Conservation (phyloP, 2,329 filamentous ascomycete genomes). For the Trichothecium roseum region DNA sequence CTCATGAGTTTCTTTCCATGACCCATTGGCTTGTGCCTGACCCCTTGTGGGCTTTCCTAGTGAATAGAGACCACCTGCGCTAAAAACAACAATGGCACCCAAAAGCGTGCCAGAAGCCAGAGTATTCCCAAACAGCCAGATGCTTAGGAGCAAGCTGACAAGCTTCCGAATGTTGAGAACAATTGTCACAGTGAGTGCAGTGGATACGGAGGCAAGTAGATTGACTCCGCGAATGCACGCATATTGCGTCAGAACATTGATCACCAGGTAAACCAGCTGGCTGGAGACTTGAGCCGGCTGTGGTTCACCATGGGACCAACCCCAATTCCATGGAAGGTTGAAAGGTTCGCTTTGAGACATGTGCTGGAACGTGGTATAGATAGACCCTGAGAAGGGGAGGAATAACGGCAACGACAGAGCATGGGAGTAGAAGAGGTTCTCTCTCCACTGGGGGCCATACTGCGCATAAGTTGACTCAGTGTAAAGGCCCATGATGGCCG, state of each 20-base stretch:
- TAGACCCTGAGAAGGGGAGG: constrained; percentile 56
- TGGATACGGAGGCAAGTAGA: constrained; percentile 76
- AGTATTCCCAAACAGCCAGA: constrained; percentile 86
- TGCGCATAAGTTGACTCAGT: constrained; percentile 80
- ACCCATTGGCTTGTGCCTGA: constrained; percentile 10
- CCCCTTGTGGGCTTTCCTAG: constrained; percentile 24
- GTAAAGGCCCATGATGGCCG: constrained; percentile 90
- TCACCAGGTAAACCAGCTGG: constrained; percentile 58
- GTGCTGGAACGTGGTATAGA: constrained; percentile 52
- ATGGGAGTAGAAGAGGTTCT: constrained; percentile 91
- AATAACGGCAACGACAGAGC: constrained; percentile 69
- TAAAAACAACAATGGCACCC: constrained; percentile 79
- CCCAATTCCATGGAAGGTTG: constrained; percentile 5
- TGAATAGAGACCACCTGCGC: constrained; percentile 83
- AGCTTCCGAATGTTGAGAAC: constrained; percentile 93
- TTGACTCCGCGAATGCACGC: constrained; percentile 95
- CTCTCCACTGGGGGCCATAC: constrained; percentile 85
- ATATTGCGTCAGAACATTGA: constrained; percentile 85
- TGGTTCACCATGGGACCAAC: constrained; percentile 2
- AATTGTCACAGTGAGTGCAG: constrained; percentile 90
- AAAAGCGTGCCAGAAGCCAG: constrained; percentile 66
- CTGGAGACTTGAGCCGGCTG: constrained; percentile 38
- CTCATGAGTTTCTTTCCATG: constrained; percentile 1
- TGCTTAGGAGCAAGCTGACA: constrained; percentile 80
- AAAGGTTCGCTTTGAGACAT: constrained; percentile 51